A percentile compares a stretch with the other conserved stretches of the same genome.
Evolutionary conservation across 345 rosid species (phyloP).

Genomic region (Boechera retrofracta): DNA sequence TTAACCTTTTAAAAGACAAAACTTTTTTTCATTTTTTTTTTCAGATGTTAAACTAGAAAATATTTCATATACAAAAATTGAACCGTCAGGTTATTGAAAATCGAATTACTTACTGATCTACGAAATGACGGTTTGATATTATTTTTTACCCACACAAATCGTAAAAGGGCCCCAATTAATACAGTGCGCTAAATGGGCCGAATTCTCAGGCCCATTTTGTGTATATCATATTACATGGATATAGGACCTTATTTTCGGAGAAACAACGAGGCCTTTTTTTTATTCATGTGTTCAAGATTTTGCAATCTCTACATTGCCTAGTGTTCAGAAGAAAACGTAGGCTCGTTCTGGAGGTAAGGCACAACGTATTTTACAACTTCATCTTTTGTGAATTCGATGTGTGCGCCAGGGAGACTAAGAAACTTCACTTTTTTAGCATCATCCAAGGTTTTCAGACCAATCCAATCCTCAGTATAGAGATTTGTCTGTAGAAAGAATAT

Average conservation of each 20-base stretch:
- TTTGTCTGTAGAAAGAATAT: slow-evolving; percentile 58
- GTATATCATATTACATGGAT: neutral
- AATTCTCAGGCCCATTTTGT: no score
- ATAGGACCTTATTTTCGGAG: neutral
- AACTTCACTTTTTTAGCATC: slow-evolving; percentile 68
- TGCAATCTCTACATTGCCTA: slow-evolving; percentile 10
- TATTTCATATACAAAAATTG: neutral
- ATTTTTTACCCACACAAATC: neutral
- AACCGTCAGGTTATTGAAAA: neutral
- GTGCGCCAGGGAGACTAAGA: slow-evolving; percentile 69
- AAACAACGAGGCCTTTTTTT: neutral
- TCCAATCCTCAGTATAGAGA: slow-evolving; percentile 90
- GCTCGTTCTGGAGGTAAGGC: slow-evolving; percentile 56
- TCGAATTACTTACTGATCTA: no score
- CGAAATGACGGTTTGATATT: neutral
- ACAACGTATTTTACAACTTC: slow-evolving; percentile 61
- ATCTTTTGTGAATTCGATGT: slow-evolving; percentile 59
- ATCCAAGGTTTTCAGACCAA: slow-evolving; percentile 73
- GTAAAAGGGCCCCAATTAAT: neutral
- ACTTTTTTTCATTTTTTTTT: neutral
- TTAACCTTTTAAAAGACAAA: neutral
- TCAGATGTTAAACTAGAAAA: neutral
- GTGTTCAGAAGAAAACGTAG: neutral
- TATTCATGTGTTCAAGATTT: neutral
- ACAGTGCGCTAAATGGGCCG: no score